These are phyloP conservation scores for Cryptosporidium sp. DNA, from an alignment of 169 alveolate genomes.

Conservation along the genomic window DNA sequence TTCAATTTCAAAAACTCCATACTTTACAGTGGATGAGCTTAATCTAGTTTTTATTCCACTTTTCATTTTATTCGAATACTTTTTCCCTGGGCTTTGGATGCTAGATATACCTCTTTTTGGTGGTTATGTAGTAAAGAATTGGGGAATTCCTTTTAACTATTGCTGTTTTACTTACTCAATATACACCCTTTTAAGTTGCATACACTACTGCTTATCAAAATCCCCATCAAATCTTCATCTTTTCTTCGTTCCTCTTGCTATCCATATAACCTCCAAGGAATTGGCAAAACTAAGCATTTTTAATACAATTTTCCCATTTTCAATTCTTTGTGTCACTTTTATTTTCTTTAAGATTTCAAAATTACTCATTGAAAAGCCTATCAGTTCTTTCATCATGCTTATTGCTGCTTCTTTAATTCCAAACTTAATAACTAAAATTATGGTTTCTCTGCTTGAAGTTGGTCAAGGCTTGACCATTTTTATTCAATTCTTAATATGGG, in stretches of 20 bases:
- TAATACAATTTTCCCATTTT: conserved; percentile 22
- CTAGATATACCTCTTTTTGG: conserved; percentile 17
- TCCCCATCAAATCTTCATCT: neutral
- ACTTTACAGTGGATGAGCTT: conserved; percentile 73
- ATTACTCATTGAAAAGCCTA: neutral
- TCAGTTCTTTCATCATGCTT: conserved; percentile 2
- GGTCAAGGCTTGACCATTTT: neutral
- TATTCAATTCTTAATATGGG: conserved; percentile 17
- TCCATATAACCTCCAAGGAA: conserved; percentile 15
- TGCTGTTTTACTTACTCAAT: conserved; percentile 41
- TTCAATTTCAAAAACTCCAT: conserved; percentile 33
- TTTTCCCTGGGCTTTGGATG: conserved; percentile 44
- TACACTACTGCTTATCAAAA: neutral
- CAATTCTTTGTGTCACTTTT: conserved; percentile 31
- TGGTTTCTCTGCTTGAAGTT: neutral
- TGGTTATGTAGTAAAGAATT: neutral
- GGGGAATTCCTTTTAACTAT: conserved; percentile 33
- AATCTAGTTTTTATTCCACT: conserved; percentile 47
- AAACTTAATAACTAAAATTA: neutral
- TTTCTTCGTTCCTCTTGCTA: conserved; percentile 2
- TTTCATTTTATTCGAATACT: conserved; percentile 33
- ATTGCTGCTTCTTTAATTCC: conserved; percentile 1
- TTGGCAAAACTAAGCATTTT: neutral
- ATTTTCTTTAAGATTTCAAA: conserved; percentile 49
- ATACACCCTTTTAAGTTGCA: neutral